Conservation (phyloP, 164 flowering plant genomes). For the Stephania cephalantha region DNA sequence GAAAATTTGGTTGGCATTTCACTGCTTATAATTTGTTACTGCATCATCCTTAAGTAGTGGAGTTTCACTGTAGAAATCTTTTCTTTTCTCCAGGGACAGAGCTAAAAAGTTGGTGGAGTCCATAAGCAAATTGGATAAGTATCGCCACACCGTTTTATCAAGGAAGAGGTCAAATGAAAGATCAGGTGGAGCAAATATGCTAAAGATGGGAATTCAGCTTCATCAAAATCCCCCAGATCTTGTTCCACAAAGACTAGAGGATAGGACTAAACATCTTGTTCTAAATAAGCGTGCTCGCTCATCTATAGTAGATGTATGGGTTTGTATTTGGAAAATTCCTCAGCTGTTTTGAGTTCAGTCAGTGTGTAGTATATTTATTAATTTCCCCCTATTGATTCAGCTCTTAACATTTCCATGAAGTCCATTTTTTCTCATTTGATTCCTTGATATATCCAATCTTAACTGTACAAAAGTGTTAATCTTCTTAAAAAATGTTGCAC, state of each 20-base stretch:
- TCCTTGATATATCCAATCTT: neutral
- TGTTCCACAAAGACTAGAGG: constrained; percentile 44
- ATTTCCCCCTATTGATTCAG: neutral
- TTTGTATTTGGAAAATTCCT: constrained; percentile 28
- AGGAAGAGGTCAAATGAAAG: constrained; percentile 60
- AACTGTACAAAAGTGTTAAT: neutral
- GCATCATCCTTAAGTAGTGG: constrained; percentile 1
- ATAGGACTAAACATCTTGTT: constrained; percentile 48
- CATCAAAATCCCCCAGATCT: constrained; percentile 44
- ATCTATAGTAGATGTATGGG: constrained; percentile 61
- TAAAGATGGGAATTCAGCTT: constrained; percentile 51
- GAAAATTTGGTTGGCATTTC: constrained; percentile 1
- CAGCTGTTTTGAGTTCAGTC: neutral
- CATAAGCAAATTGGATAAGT: constrained; percentile 46
- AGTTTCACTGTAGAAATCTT: constrained; percentile 18
- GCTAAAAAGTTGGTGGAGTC: constrained; percentile 51
- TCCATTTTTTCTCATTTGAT: neutral
- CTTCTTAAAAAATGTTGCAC: too few species aligned
- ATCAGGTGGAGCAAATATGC: constrained; percentile 37
- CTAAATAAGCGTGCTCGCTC: constrained; percentile 72
- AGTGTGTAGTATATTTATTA: neutral
- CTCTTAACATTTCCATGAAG: neutral
- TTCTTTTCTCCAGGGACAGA: constrained; percentile 48
- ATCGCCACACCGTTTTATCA: constrained; percentile 31
- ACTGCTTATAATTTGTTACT: neutral